Base-by-base conservation (phyloP, 2,329 filamentous ascomycete genomes). In the Apiospora marii region DNA sequence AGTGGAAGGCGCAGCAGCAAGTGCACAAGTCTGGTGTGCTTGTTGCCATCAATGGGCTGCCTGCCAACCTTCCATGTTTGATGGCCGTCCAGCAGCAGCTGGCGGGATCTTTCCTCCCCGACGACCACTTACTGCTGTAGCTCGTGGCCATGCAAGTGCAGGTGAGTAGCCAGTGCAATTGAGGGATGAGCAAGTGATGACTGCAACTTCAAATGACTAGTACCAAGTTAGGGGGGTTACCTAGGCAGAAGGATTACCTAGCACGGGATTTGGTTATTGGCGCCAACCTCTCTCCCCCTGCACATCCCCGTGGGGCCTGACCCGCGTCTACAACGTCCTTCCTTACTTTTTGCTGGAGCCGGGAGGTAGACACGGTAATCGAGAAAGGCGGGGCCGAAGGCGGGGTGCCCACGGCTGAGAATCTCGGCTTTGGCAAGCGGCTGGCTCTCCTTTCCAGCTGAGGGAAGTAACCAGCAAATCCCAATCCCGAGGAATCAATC, bases 281-380 rank as follows among this genome's bases (percentile, higher is more conserved):
- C 51, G 51, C 51, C 51, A 61, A 61, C 30, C 53, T 58, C 51
- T 30, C 14, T 61, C 53, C 53, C 53, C 53, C 53, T 61, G 53
- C 22, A 30, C 7, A 37, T 61, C 53, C 53, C 53, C 53, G 53
- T 61, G 53, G 53, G 53, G 53, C 53, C 14, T 61, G 53, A 22
- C 7, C 53, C 27, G 53, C 53, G 53, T 22, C 53, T 61, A 61
- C 53, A 61, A 78, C 79, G 79, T 78, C 48, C 70, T 34, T 41
- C 41, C 44, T 69, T 49, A 53, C 51, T 51, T 67, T 43, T n/a
- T 24, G 43, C 44, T 46, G 70, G 64, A 24, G n/a, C 51, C 69
- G 70, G 70, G 70, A 71, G 30, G 46, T 71, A 44, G 58, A 71
- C 53, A 67, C 70, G 70, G 70, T 67, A 71, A 67, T 64, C 41